These are phyloP conservation scores for Mycena galopus DNA, from an alignment of 768 basidiomycete genomes.

Conservation along the genomic window DNA sequence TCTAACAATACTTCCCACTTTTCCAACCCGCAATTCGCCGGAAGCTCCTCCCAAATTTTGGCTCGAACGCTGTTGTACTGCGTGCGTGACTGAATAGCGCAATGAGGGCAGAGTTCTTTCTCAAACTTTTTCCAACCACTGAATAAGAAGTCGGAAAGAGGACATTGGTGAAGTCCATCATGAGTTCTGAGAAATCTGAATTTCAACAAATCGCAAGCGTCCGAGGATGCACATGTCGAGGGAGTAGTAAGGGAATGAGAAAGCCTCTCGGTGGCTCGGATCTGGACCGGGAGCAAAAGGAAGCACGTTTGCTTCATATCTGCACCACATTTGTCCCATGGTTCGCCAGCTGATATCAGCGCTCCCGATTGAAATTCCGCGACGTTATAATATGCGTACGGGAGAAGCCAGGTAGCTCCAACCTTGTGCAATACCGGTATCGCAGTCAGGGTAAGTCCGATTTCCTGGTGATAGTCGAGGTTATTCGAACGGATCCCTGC, in stretches of 20 bases:
- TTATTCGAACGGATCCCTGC: neutral
- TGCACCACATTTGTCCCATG: neutral
- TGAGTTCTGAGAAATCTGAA: neutral
- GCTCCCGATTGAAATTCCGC: neutral
- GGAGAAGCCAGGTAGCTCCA: slow-evolving; percentile 5
- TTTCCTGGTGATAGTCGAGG: neutral
- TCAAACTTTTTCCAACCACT: neutral
- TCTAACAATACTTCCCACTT: neutral
- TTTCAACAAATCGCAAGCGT: neutral
- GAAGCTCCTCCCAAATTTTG: slow-evolving; percentile 16
- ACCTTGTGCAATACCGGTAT: neutral
- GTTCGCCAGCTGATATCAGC: neutral
- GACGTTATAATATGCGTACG: neutral
- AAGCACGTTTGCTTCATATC: neutral
- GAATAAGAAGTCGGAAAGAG: neutral
- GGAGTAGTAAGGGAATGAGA: neutral
- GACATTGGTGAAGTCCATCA: neutral
- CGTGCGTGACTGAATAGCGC: neutral
- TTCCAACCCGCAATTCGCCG: slow-evolving; percentile 3
- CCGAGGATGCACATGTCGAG: neutral
- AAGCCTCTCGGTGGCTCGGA: neutral
- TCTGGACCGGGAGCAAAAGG: neutral
- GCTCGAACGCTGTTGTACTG: neutral
- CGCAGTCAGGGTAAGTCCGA: neutral
- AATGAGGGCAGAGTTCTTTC: neutral